Conservation (phyloP, 768 basidiomycete genomes). For the Amanita exitialis region DNA sequence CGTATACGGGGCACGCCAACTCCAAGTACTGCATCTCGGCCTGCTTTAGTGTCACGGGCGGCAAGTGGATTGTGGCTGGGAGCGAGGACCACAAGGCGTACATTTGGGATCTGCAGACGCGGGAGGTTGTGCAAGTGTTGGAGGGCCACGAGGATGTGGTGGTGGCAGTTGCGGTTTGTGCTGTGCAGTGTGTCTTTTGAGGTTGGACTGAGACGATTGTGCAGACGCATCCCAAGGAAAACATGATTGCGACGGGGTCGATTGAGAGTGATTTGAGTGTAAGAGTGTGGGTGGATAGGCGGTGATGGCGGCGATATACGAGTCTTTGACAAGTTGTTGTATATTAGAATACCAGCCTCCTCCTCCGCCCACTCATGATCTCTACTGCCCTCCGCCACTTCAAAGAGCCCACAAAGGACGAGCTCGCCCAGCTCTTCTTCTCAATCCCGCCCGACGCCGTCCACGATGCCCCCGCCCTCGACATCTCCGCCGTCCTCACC, state of each 20-base stretch:
- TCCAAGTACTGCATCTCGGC: slow-evolving; percentile 77
- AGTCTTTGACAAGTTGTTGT: too few species aligned
- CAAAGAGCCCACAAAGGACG: slow-evolving; percentile 88
- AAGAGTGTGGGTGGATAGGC: slow-evolving; percentile 66
- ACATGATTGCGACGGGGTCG: slow-evolving; percentile 82
- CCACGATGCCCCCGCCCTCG: slow-evolving; percentile 44
- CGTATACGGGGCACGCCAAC: slow-evolving; percentile 78
- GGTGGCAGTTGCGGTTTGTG: slow-evolving; percentile 65
- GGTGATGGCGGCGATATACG: too few species aligned
- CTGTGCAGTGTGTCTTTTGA: slow-evolving; percentile 1
- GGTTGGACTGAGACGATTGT: slow-evolving; percentile 1
- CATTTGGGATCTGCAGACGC: slow-evolving; percentile 84
- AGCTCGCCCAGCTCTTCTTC: slow-evolving; percentile 79
- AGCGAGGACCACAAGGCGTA: slow-evolving; percentile 87
- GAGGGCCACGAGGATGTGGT: slow-evolving; percentile 76
- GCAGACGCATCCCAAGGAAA: slow-evolving; percentile 78
- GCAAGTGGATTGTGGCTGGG: slow-evolving; percentile 86
- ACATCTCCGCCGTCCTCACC: slow-evolving; percentile 84
- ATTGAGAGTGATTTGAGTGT: slow-evolving; percentile 79
- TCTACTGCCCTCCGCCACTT: slow-evolving; percentile 84
- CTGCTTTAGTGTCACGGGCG: slow-evolving; percentile 77
- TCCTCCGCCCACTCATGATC: too few species aligned
- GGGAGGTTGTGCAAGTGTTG: slow-evolving; percentile 74
- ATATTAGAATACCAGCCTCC: too few species aligned
- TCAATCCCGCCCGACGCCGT: slow-evolving; percentile 51